Evolutionary conservation across 176 grass and related monocot species (phyloP), one percentile per base, ranked within the genome.

Genomic region (Carex myosuroides): DNA sequence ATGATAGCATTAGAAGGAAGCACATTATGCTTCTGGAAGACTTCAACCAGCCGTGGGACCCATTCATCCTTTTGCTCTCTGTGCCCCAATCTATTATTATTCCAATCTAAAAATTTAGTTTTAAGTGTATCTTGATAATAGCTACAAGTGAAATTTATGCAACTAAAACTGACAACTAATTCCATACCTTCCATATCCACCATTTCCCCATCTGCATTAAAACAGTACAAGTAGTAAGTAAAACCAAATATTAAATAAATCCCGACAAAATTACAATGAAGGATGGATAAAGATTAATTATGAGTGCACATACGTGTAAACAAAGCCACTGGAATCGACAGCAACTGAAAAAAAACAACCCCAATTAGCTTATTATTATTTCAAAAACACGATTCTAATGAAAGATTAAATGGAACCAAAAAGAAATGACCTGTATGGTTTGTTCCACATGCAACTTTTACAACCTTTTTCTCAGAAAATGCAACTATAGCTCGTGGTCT

Each of bases 51-150:
- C 70, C 96, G 93, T 79, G 96, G 96, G 44, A 92, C 81, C 92
- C 91, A 95, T 64, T 99, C 96, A 64, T 99, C 96, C 88, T 99
- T 99, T 83, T 95, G 96, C 69, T 99, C 96, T 89, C 96, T 86
- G 65, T 99, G 96, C 16, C 96, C 96, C 86, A 99, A 88, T 86
- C 96, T 95, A 91, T 81, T 67, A 18, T 54, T 52, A 64, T 30
- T 30, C 2, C 11, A 81, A 62, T 24, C 20, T 11, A 55, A 56
- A 32, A 77, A 9, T 54, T 77, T 56, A 77, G 50, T 32, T 54
- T 54, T 56, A 9, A 14, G 41, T 8, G 17, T 30, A 32, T 73
- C n/a, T 41, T 80, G 13, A 44, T 64, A 11, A 64, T 81, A 52
- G 4, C 13, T 44, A 35, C 20, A 85, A 64, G 5, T 13, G 5